phyloP scores from a whole-genome alignment of 306 rosid genomes.

The Lathyrus aphaca region DNA sequence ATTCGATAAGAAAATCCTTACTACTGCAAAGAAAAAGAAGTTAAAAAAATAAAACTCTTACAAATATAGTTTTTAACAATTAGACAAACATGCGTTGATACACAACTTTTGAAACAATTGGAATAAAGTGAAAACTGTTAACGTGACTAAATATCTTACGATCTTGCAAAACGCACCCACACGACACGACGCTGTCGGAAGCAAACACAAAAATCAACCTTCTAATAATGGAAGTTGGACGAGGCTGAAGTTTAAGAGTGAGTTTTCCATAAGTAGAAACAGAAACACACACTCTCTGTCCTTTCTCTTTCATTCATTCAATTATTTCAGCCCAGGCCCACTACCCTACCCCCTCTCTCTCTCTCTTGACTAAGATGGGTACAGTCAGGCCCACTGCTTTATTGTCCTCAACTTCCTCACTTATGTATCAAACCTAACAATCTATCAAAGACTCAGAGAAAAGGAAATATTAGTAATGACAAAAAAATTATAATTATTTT shows the following conservation, averaged over 20 bases:
- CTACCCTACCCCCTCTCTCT: slow-evolving; percentile 23
- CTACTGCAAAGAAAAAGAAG: no score
- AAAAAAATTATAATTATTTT: no score
- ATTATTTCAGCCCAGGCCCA: slow-evolving; percentile 67
- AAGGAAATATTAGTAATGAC: neutral
- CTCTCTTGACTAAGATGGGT: no score
- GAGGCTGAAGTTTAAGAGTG: slow-evolving; percentile 40
- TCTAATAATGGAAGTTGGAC: slow-evolving; percentile 65
- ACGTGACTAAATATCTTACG: neutral
- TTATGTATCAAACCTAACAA: slow-evolving; percentile 36
- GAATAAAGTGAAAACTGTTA: no score
- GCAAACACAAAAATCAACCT: slow-evolving; percentile 40
- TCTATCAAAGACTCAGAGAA: neutral
- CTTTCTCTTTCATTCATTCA: slow-evolving; percentile 1
- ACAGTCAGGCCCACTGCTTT: no score
- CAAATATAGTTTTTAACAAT: no score
- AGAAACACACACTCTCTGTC: slow-evolving; percentile 40
- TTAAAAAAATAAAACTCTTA: no score
- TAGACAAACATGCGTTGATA: no score
- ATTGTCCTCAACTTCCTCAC: no score
- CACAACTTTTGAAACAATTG: no score
- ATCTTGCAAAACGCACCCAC: neutral
- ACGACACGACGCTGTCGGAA: neutral
- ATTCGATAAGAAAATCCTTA: no score
- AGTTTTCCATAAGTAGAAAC: slow-evolving; percentile 51